Base-by-base conservation (phyloP, 2,329 filamentous ascomycete genomes). In the Phaeosphaeriaceae sp. region DNA sequence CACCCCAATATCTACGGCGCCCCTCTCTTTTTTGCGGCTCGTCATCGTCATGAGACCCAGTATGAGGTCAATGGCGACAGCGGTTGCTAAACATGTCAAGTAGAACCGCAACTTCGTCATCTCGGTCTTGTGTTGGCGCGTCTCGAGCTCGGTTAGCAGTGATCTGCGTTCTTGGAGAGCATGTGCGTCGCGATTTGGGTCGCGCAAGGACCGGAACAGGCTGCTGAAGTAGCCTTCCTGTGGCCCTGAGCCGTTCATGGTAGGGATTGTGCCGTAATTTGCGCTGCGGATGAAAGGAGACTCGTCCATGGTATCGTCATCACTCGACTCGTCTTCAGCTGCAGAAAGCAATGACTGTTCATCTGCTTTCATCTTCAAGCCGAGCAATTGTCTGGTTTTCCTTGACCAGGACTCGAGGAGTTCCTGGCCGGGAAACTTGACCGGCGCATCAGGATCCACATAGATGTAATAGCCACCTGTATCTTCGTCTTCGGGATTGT, bases 1-100 rank as follows among this genome's bases (percentile, higher is more conserved):
- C 1, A 91, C 89, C 9, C 88, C 91, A 0, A 86, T 86, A 67
- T 93, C 90, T 3, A 94, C 91, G 73, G 91, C 87, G n/a, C 87
- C 82, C 4, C 85, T 82, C 63, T 89, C 82, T 73, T 86, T 89
- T 71, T 87, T 88, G 48, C 86, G 83, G 9, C 90, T 91, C 1
- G 91, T 91, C 15, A 82, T 78, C 31, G 91, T 86, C 40, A 95
- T 84, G 10, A 90, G 81, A 40, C 82, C 82, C 0, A 90, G 86
- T 31, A 94, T 83, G 48, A 84, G 74, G 36, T 92, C 83, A 9
- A 94, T 82, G 7, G 88, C 75, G 36, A 89, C 83, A 0, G 90
- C 85, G 0, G 86, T 83, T 1, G 80, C 77, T 62, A 91, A 83
- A 50, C 71, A 73, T 7, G 91, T 81, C 2, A 87, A 79, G 15